phyloP scores from a whole-genome alignment of 1,284 basidiomycete genomes.

The Pascua guehoae region DNA sequence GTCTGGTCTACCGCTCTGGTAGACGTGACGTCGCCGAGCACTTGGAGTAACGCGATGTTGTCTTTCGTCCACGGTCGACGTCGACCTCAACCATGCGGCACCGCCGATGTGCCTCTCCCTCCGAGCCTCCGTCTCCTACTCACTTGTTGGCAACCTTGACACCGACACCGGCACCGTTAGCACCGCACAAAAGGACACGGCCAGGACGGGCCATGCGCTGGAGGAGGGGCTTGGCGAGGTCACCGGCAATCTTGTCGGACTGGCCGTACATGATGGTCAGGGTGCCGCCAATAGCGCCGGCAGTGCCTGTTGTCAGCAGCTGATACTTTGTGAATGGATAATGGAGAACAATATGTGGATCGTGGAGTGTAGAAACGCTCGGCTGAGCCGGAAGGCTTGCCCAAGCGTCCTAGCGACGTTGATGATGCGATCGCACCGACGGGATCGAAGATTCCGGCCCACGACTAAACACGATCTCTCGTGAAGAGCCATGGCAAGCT shows the following conservation, averaged over 20 bases:
- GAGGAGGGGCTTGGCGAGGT: conserved; percentile 35
- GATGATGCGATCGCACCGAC: too few relatives aligned
- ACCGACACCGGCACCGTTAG: conserved; percentile 39
- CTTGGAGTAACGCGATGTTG: too few relatives aligned
- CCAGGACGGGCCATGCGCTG: conserved; percentile 38
- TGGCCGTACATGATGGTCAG: conserved; percentile 47
- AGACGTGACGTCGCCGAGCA: too few relatives aligned
- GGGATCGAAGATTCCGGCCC: too few relatives aligned
- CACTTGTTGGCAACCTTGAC: conserved; percentile 48
- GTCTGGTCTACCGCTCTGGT: too few relatives aligned
- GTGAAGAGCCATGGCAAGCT: too few relatives aligned
- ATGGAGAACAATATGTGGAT: background rate
- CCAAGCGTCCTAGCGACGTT: too few relatives aligned
- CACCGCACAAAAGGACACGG: conserved; percentile 40
- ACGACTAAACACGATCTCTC: too few relatives aligned
- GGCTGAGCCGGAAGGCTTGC: too few relatives aligned
- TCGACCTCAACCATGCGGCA: background rate
- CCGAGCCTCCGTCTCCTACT: conserved; percentile 7
- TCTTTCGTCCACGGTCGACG: too few relatives aligned
- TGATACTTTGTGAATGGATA: background rate
- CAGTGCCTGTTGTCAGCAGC: conserved; percentile 25
- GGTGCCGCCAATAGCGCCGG: conserved; percentile 33
- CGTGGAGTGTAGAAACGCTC: background rate
- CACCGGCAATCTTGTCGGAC: conserved; percentile 23
- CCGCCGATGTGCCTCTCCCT: background rate